Base-by-base conservation (phyloP, 441 rosid genomes). In the Populus trichocarpa region DNA sequence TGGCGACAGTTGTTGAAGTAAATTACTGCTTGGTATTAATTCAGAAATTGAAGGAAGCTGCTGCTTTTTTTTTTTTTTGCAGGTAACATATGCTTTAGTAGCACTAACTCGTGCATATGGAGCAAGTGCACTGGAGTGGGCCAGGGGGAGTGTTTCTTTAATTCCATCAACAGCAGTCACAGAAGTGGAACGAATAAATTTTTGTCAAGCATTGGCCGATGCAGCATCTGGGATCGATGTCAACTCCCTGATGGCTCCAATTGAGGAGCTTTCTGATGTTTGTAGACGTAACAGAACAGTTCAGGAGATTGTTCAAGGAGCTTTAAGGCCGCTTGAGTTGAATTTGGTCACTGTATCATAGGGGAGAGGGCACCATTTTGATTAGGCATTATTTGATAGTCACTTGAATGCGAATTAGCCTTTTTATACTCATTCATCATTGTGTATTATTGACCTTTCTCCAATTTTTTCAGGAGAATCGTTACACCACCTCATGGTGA, bases 201-300 rank as follows among this genome's bases (percentile, higher is more conserved):
- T 93, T 79, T 82, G 94, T 40, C 90, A 89, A 77, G 93, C 93
- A 38, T 72, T 96, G 78, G 89, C 93, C 0, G 95, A 92, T 61
- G 93, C 89, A 42, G 94, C 96, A 38, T 84, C 92, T 3, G 99
- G 98, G 71, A 87, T 80, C 8, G 95, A 92, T 77, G 84, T 92
- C 73, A 93, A 89, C 75, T 73, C 86, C 28, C 77, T 88, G 85
- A 89, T 91, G 84, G 84, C 84, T 70, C 91, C 95, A 0, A 75
- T 89, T 2, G 98, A 96, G 83, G 98, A 96, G 74, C 85, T 96
- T 40, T 96, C 97, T 6, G 99, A 96, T 57, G 95, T 96, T 53
- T 93, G 98, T 78, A 91, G 97, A 22, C 89, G 99, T 18, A 96
- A 96, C 82, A 81, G 96, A 77, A 96, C 97, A 3, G 98, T 96